Percentiles rank a stretch among this genome's conserved stretches.
Conservation (phyloP, 2,329 filamentous ascomycete genomes). For the Cytospora chrysosperma region DNA sequence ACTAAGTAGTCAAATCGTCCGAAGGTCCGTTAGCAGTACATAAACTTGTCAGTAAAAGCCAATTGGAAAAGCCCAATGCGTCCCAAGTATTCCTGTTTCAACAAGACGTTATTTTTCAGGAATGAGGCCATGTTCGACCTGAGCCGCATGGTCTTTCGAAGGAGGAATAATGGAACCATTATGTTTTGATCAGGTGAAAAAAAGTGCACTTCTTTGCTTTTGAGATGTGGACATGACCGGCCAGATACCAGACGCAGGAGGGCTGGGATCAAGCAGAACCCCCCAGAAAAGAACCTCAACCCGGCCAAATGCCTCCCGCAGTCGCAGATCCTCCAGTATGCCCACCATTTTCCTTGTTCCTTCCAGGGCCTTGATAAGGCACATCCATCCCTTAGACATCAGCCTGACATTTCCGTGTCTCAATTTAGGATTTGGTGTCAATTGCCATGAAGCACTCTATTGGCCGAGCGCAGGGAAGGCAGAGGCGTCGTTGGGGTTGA, state of each 20-base stretch:
- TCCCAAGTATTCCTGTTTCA: constrained; percentile 17
- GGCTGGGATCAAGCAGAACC: constrained; percentile 15
- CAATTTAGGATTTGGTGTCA: constrained; percentile 7
- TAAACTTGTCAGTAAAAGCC: constrained; percentile 20
- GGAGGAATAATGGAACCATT: neutral
- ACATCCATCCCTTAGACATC: constrained; percentile 8
- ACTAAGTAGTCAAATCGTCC: neutral
- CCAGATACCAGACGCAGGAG: constrained; percentile 9
- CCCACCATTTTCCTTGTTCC: constrained; percentile 1
- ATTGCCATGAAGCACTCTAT: constrained; percentile 31
- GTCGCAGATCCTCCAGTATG: constrained; percentile 10
- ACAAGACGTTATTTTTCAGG: neutral
- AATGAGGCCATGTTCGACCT: neutral
- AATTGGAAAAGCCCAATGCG: constrained; percentile 9
- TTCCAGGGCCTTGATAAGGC: constrained; percentile 2
- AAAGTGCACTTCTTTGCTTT: constrained; percentile 24
- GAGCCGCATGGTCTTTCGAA: neutral
- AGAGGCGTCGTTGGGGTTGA: constrained; percentile 58
- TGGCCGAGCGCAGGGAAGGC: constrained; percentile 61
- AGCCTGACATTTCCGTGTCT: constrained; percentile 14
- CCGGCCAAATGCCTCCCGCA: constrained; percentile 16
- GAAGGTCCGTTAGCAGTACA: constrained; percentile 24
- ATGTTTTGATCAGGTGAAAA: constrained; percentile 9
- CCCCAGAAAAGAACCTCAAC: constrained; percentile 9
- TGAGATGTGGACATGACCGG: constrained; percentile 20